Base-by-base conservation (phyloP, 257 asterid species). In the Anisodus acutangulus region DNA sequence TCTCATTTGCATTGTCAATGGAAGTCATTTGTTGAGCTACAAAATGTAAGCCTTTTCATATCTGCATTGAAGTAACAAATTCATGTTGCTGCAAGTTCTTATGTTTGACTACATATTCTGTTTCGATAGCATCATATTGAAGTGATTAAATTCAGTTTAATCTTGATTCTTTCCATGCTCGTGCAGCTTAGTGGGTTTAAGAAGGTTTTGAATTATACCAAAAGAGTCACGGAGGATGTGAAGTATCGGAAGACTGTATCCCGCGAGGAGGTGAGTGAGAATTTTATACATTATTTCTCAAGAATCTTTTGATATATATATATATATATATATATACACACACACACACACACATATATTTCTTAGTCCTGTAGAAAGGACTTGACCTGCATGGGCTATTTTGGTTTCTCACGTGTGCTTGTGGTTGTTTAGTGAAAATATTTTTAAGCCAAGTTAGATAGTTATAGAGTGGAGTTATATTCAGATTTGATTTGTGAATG, bases 131-230 rank as follows among this genome's bases (percentile, higher is more conserved):
- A 62, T 57, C 67, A 51, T 60, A 17, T 63, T 82, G 53, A 68
- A 43, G 80, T 83, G 80, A 47, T 53, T 57, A 70, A 49, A 9
- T 72, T 64, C 81, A 43, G 41, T 80, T 58, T 67, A 66, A 69
- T 62, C 81, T 68, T 90, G 80, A 60, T 79, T 35, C 62, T 83
- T 72, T 74, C 60, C 85, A 83, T 90, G 80, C 81, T 87, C 89
- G 86, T 89, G 88, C 97, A 97, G 99, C 98, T 95, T 86, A 97
- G 98, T 91, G 99, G 99, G 81, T 97, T 93, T 89, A 97, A 97
- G 92, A 97, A 97, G 96, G 99, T 97, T 83, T 84, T 97, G 89
- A 97, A 97, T 89, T 97, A 94, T 89, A 91, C 97, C 83, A 95
- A 95, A 88, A 97, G 89, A 83, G 98, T 95, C 85, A 91, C 84